phyloP scores from a whole-genome alignment of 345 rosid species.

The Eucalyptus melliodora region DNA sequence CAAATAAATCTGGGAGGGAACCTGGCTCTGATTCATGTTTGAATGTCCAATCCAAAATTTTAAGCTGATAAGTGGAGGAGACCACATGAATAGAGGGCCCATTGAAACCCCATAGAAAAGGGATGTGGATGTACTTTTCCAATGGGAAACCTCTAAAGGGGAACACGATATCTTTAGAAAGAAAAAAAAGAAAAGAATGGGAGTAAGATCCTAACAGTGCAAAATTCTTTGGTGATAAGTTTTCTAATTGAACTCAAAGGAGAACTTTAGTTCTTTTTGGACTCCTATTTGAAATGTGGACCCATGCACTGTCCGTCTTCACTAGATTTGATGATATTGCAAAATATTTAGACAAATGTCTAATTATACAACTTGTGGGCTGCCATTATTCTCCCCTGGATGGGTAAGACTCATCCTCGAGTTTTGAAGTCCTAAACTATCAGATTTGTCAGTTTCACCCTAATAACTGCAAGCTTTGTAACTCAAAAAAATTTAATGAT shows the following conservation, averaged over 20 bases:
- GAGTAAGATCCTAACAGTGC: not conserved
- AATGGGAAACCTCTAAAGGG: not conserved
- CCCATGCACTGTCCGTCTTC: not conserved
- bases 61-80: not conserved
- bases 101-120: not conserved
- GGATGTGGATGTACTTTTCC: not conserved
- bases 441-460: not conserved
- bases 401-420: not conserved
- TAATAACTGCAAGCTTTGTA: not conserved
- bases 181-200: not conserved
- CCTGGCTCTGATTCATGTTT: not conserved
- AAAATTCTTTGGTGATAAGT: not conserved
- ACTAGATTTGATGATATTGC: not conserved
- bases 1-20: not conserved
- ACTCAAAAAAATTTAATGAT: not conserved
- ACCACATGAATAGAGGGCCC: not conserved
- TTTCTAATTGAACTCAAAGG: not conserved
- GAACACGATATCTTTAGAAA: not conserved
- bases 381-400: not conserved
- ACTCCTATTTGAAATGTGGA: not conserved
- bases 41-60: not conserved
- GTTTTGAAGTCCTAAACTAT: not conserved
- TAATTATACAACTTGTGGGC: not conserved
- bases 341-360: not conserved
- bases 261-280: not conserved